phyloP scores from a whole-genome alignment of 129 eudicot species.

The Kitagawia praeruptora region DNA sequence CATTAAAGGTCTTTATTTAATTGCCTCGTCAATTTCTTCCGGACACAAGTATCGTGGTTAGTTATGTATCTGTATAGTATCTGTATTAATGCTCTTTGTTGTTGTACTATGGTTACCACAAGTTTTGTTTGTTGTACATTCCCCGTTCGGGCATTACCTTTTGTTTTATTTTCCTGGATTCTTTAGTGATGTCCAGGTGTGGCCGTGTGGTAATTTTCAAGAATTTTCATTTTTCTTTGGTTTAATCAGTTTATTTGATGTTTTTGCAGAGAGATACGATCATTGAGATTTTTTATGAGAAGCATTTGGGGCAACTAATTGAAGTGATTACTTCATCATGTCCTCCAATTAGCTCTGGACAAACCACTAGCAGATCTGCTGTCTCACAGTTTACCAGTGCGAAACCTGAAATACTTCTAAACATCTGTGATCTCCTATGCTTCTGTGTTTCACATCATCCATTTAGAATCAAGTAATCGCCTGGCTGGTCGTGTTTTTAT shows the following conservation, averaged over 20 bases:
- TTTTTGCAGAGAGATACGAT: conserved; percentile 73
- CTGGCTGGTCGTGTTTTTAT: neutral
- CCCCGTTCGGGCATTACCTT: neutral
- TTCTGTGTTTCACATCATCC: conserved; percentile 93
- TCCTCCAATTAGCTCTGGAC: conserved; percentile 28
- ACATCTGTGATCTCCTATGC: conserved; percentile 84
- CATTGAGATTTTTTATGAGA: conserved; percentile 82
- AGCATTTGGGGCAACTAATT: conserved; percentile 73
- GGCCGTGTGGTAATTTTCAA: neutral
- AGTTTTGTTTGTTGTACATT: neutral
- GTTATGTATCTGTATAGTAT: neutral
- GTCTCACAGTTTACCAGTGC: conserved; percentile 26
- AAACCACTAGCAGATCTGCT: conserved; percentile 19
- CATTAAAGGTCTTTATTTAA: neutral
- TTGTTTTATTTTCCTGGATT: neutral
- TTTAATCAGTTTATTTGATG: conserved; percentile 12
- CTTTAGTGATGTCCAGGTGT: neutral
- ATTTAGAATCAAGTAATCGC: conserved; percentile 61
- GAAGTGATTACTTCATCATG: conserved; percentile 77
- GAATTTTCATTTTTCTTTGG: neutral
- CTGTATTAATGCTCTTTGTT: neutral
- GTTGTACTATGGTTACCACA: neutral
- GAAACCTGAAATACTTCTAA: conserved; percentile 80
- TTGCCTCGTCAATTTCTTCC: neutral
- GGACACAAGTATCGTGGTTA: neutral